These are phyloP conservation scores for Rhizophora apiculata DNA, from an alignment of 345 rosid species.

Conservation along the genomic window DNA sequence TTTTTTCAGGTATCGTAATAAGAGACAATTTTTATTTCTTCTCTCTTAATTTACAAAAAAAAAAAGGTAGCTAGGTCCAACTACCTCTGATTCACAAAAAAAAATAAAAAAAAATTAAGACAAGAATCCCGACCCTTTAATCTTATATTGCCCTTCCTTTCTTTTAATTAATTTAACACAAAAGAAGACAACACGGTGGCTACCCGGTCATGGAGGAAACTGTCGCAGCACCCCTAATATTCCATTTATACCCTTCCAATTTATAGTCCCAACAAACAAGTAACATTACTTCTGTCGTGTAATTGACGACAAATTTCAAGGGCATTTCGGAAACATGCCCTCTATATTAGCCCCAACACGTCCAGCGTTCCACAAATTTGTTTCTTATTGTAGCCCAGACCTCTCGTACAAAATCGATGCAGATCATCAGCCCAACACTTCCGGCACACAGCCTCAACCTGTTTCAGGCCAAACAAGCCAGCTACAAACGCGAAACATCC, in stretches of 20 bases:
- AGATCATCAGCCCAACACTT: constrained; percentile 42
- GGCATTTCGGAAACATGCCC: not conserved
- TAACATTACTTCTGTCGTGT: not conserved
- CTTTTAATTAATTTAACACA: too few relatives aligned
- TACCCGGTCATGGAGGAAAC: too few relatives aligned
- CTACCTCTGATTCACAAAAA: too few relatives aligned
- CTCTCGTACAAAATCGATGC: constrained; percentile 29
- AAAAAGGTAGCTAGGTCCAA: too few relatives aligned
- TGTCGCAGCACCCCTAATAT: not conserved
- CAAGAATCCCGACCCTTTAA: too few relatives aligned
- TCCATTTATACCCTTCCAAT: constrained; percentile 1
- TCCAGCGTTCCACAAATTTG: not conserved
- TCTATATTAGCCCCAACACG: constrained; percentile 2
- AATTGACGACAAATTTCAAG: not conserved
- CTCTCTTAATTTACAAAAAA: too few relatives aligned
- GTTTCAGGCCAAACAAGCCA: constrained; percentile 40
- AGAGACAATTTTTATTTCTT: too few relatives aligned
- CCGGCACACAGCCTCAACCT: constrained; percentile 44
- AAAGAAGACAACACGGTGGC: too few relatives aligned
- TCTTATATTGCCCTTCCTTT: too few relatives aligned
- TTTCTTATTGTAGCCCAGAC: not conserved
- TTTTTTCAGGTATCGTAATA: too few relatives aligned
- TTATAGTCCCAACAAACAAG: not conserved
- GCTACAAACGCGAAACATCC: constrained; percentile 50
- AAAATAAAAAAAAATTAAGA: too few relatives aligned